Evolutionary conservation across 2,329 filamentous ascomycete genomes (phyloP), one percentile per base, ranked within the genome.

Genomic region (Arachnopeziza araneosa): DNA sequence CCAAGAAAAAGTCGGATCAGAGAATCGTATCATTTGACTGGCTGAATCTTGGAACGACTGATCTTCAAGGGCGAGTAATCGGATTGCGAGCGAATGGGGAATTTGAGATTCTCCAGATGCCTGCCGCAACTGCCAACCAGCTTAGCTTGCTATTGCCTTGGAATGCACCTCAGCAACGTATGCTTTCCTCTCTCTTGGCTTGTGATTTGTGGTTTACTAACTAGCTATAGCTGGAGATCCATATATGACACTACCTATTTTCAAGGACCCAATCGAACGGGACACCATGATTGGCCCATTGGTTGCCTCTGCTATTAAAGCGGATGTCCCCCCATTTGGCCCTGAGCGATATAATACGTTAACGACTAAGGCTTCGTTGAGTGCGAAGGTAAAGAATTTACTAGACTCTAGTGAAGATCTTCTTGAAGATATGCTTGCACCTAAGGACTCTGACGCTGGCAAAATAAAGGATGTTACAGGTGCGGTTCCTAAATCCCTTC

Each of bases 21-120:
- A 79, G 83, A 22, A 86, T 88, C 32, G 83, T 88, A 8, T 87
- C 85, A 0, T 88, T 88, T 70, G 85, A 88, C 69, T 88, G 85
- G 85, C 75, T 87, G 10, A 86, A 82, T 2, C 75, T 86, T 53
- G 77, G 80, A 12, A 83, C 81, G 2, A 76, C 82, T 2, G 78
- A 79, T 17, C 68, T 86, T 54, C 79, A 79, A 24, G 83, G 84
- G 30, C 78, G 85, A n/a, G 74, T 85, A 49, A 71, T 88, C 24
- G 83, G 84, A 1, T 71, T 88, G 24, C 78, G 84, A 24, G 83
- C 83, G 36, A 87, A 81, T 63, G 84, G 85, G 21, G 76, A 75
- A 17, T 84, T 87, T 68, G 83, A 85, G 30, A 83, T 88, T 21
- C 70, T 88, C 24, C 81, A 86, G 64, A 82, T 83, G 67, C 83